A percentile compares a stretch with the other conserved stretches of the same genome.
phyloP scores from a whole-genome alignment of 1,139 yeast species.

The Barnettozyma hawaiiensis region DNA sequence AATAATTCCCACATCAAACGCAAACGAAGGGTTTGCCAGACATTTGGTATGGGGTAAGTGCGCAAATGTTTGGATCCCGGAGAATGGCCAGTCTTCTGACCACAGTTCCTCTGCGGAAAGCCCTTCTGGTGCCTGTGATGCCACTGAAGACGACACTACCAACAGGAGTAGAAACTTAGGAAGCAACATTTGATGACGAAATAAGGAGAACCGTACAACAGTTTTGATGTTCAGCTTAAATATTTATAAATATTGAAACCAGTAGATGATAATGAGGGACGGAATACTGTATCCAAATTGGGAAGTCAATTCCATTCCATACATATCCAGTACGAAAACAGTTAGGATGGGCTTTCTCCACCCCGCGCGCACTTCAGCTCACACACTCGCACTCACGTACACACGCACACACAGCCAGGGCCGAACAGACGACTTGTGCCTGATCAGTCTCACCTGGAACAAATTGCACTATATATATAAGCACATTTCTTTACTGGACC shows the following conservation, averaged over 20 bases:
- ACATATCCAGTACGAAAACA: no score
- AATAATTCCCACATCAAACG: constrained; percentile 60
- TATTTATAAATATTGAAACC: no score
- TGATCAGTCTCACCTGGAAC: no score
- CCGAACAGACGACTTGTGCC: no score
- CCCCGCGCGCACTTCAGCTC: no score
- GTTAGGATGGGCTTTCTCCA: no score
- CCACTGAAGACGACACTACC: background rate
- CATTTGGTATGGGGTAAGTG: constrained; percentile 59
- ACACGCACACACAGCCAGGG: no score
- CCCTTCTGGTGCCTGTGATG: constrained; percentile 7
- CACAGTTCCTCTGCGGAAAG: constrained; percentile 44
- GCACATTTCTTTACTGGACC: no score
- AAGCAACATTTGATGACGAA: background rate
- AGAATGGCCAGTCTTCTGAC: constrained; percentile 64
- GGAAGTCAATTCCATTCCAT: background rate
- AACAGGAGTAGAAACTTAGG: constrained; percentile 3
- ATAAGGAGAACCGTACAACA: no score
- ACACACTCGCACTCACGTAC: no score
- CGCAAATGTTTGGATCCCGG: constrained; percentile 70
- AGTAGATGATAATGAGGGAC: no score
- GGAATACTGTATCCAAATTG: background rate
- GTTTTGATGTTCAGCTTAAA: background rate
- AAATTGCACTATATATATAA: no score
- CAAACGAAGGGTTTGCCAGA: constrained; percentile 40